phyloP scores from a whole-genome alignment of 2,329 filamentous ascomycete species.

The Blastomyces parvus region DNA sequence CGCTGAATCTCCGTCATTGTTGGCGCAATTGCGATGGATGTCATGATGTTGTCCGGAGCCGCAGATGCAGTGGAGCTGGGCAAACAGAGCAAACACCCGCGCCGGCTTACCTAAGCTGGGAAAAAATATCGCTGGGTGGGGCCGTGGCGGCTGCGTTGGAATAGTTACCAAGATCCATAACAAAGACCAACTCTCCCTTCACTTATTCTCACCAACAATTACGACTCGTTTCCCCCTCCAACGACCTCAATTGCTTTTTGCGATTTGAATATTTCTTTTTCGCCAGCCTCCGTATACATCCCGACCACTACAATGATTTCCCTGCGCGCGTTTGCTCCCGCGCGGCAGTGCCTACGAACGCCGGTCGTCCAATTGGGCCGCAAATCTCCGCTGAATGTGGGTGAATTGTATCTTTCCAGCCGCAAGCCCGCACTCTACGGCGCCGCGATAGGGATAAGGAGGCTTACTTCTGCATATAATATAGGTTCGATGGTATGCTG shows the following conservation, averaged over 20 bases:
- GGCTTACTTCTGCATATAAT: slow-evolving; percentile 17
- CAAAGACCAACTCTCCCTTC: neutral
- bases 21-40: neutral
- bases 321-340: slow-evolving; percentile 66
- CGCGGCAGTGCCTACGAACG: slow-evolving; percentile 69
- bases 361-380: slow-evolving; percentile 42
- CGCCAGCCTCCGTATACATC: neutral
- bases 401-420: slow-evolving; percentile 21
- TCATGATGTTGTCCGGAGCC: neutral
- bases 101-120: neutral
- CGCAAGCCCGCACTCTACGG: slow-evolving; percentile 5
- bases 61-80: neutral
- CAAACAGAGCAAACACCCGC: slow-evolving; percentile 5
- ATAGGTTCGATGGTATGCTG: slow-evolving; percentile 53
- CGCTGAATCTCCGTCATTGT: neutral
- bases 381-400: slow-evolving; percentile 50
- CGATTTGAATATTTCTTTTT: no score
- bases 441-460: slow-evolving; percentile 6
- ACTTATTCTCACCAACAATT: neutral
- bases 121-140: slow-evolving; percentile 2
- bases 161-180: neutral
- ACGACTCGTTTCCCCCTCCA: neutral
- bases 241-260: neutral
- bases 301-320: slow-evolving; percentile 60
- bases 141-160: neutral